Percentiles rank a stretch among this genome's conserved stretches.
phyloP scores from a whole-genome alignment of 805 yeast species.

The Wickerhamomyces ciferrii region DNA sequence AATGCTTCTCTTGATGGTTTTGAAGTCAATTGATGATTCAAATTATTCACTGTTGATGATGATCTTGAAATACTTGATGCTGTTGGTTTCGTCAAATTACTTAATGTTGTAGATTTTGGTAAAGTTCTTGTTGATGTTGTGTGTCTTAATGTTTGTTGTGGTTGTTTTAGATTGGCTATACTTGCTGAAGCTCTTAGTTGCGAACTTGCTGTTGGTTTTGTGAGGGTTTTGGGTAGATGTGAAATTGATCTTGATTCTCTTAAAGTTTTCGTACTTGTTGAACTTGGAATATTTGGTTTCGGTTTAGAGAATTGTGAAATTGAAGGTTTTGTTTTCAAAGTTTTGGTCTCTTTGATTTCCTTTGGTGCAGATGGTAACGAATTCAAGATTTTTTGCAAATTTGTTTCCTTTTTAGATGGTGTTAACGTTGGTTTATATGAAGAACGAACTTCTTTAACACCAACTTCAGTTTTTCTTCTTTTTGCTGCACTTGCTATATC shows the following conservation, averaged over 20 bases:
- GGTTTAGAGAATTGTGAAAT: not conserved
- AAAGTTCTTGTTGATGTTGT: not conserved
- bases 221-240: not conserved
- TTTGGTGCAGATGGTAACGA: not conserved
- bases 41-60: constrained; percentile 8
- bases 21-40: constrained; percentile 1
- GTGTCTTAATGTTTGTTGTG: constrained; percentile 1
- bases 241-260: constrained; percentile 1
- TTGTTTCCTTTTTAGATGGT: constrained; percentile 7
- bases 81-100: constrained; percentile 16
- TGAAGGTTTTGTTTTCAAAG: not conserved
- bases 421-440: constrained; percentile 2
- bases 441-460: constrained; percentile 8
- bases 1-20: not conserved
- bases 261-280: not conserved
- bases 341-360: not conserved
- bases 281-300: not conserved
- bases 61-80: constrained; percentile 17
- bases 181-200: constrained; percentile 3
- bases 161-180: constrained; percentile 2
- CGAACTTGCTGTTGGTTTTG: constrained; percentile 1
- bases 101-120: constrained; percentile 15
- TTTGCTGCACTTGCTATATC: constrained; percentile 13
- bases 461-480: constrained; percentile 19
- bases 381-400: constrained; percentile 6